Evolutionary conservation across 805 yeast species (phyloP).

Genomic region (Pichia exigua): DNA sequence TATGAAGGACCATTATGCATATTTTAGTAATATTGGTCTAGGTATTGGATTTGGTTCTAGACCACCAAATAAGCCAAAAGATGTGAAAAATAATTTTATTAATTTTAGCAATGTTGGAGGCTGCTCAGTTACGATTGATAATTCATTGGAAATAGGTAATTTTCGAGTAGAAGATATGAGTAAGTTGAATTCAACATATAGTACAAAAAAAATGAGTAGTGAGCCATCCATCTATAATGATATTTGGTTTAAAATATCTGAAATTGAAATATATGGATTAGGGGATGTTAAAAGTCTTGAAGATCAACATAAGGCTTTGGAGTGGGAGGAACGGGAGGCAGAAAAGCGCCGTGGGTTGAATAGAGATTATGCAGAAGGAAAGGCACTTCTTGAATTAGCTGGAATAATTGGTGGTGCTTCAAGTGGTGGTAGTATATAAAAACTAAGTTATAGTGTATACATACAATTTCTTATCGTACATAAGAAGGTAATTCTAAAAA

Average conservation of each 20-base stretch:
- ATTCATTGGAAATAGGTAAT: slow-evolving; percentile 69
- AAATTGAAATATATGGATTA: slow-evolving; percentile 87
- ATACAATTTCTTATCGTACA: no score
- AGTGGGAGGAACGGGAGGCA: slow-evolving; percentile 88
- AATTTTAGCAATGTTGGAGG: slow-evolving; percentile 48
- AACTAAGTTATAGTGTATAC: background rate
- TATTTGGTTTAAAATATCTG: slow-evolving; percentile 60
- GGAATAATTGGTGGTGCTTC: slow-evolving; percentile 42
- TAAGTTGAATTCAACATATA: slow-evolving; percentile 33
- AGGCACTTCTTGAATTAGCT: slow-evolving; percentile 83
- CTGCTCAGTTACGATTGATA: slow-evolving; percentile 71
- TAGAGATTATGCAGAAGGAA: slow-evolving; percentile 64
- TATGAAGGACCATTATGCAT: slow-evolving; percentile 32
- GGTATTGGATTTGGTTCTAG: slow-evolving; percentile 77
- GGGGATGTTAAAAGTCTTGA: slow-evolving; percentile 73
- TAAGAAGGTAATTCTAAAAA: no score
- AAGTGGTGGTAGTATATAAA: slow-evolving; percentile 42
- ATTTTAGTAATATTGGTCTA: slow-evolving; percentile 65
- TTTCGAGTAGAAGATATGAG: slow-evolving; percentile 67
- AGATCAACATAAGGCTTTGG: slow-evolving; percentile 74
- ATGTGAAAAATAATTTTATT: slow-evolving; percentile 28
- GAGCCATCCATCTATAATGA: slow-evolving; percentile 42
- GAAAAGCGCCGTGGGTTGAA: slow-evolving; percentile 68
- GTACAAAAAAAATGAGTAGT: slow-evolving; percentile 11
- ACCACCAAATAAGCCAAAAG: slow-evolving; percentile 51